Evolutionary conservation across 2,329 filamentous ascomycete species (phyloP).

Genomic region (Aspergillus piperis): DNA sequence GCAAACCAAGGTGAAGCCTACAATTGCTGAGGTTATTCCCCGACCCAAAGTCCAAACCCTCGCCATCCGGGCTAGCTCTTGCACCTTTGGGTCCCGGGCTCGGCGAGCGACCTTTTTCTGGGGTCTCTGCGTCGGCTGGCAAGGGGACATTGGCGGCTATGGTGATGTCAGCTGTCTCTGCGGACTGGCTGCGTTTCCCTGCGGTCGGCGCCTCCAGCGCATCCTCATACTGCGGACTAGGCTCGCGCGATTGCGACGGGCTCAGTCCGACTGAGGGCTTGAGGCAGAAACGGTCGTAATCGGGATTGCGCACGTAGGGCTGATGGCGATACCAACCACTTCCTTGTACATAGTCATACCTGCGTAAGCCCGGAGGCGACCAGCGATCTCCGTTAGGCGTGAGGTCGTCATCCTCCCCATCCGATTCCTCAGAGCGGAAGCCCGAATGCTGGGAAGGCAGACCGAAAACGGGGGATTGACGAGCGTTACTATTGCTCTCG

Average conservation of each 20-base stretch:
- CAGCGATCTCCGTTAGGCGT: slow-evolving; percentile 53
- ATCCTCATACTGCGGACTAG: slow-evolving; percentile 63
- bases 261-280: slow-evolving; percentile 46
- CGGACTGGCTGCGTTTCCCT: slow-evolving; percentile 27
- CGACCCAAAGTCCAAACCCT: slow-evolving; percentile 39
- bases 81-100: slow-evolving; percentile 48
- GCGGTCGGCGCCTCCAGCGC: slow-evolving; percentile 48
- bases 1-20: slow-evolving; percentile 41
- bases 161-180: slow-evolving; percentile 30
- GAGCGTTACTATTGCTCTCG: slow-evolving; percentile 52
- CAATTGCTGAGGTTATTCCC: slow-evolving; percentile 52
- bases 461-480: slow-evolving; percentile 55
- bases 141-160: slow-evolving; percentile 56
- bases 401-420: slow-evolving; percentile 41
- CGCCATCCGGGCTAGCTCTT: slow-evolving; percentile 32
- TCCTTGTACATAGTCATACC: slow-evolving; percentile 51
- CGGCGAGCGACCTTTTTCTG: slow-evolving; percentile 58
- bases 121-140: slow-evolving; percentile 56
- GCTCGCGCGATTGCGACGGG: slow-evolving; percentile 57
- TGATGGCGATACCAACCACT: slow-evolving; percentile 58
- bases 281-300: slow-evolving; percentile 39
- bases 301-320: slow-evolving; percentile 49
- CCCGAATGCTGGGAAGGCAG: slow-evolving; percentile 63
- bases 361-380: slow-evolving; percentile 66
- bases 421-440: slow-evolving; percentile 59